Conservation (phyloP, 176 grass and related monocot genomes). For the Miscanthus lutarioriparius region DNA sequence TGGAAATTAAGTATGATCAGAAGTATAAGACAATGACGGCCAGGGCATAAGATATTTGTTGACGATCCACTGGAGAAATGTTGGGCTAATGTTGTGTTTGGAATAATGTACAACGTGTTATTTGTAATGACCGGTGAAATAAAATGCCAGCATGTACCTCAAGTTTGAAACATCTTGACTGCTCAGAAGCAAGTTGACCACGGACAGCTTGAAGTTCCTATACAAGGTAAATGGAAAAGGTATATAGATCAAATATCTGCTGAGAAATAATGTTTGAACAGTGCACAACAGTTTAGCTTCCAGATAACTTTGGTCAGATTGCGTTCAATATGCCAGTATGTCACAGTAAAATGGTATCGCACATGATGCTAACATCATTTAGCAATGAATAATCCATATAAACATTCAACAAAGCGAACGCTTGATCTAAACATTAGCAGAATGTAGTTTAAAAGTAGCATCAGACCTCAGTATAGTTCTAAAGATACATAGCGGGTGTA, state of each 20-base stretch:
- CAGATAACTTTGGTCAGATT: background rate
- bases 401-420: conserved; percentile 9
- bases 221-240: conserved; percentile 28
- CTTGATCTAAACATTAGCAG: background rate
- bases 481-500: background rate
- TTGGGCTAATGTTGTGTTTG: no score
- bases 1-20: background rate
- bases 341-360: no score
- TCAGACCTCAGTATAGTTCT: background rate
- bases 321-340: conserved; percentile 10
- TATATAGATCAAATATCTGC: no score
- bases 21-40: background rate
- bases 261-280: no score
- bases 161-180: conserved; percentile 99
- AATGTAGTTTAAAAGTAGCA: background rate
- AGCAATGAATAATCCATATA: background rate
- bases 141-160: conserved; percentile 58
- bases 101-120: background rate
- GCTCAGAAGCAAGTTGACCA: conserved; percentile 92
- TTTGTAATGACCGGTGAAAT: background rate
- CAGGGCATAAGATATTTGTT: background rate
- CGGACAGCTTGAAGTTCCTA: conserved; percentile 97
- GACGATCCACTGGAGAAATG: background rate
- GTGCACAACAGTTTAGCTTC: background rate
- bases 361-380: background rate